Conservation (phyloP, 2,329 filamentous ascomycete species). For the Aspergillaceae sp. region DNA sequence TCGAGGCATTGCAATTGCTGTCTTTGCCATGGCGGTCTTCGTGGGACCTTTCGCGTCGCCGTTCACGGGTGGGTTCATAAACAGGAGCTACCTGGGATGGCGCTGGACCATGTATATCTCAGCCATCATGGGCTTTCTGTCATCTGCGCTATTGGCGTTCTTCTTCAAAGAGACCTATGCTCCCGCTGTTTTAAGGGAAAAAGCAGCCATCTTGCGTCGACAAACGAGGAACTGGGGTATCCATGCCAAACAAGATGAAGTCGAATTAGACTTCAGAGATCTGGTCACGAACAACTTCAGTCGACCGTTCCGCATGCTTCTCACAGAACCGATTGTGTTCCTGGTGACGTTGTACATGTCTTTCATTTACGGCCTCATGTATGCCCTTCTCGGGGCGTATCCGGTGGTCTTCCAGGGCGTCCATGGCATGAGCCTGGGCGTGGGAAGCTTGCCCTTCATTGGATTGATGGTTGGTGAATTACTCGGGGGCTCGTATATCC, state of each 20-base stretch:
- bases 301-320: conserved; percentile 32
- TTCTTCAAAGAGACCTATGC: conserved; percentile 50
- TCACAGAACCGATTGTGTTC: conserved; percentile 35
- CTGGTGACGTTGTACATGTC: conserved; percentile 25
- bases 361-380: conserved; percentile 26
- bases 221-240: conserved; percentile 53
- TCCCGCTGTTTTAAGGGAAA: conserved; percentile 29
- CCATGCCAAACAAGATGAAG: conserved; percentile 47
- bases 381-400: conserved; percentile 21
- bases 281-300: conserved; percentile 42
- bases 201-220: conserved; percentile 43
- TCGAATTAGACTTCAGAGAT: conserved; percentile 44
- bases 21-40: conserved; percentile 45
- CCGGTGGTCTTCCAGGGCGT: conserved; percentile 22
- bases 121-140: conserved; percentile 46
- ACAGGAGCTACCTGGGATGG: conserved; percentile 42
- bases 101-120: conserved; percentile 47
- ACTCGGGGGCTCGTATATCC: conserved; percentile 18
- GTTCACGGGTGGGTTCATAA: conserved; percentile 45
- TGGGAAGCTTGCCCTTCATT: conserved; percentile 23
- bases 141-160: conserved; percentile 27
- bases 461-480: conserved; percentile 23
- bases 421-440: conserved; percentile 23
- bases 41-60: conserved; percentile 43
- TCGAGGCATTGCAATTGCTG: conserved; percentile 37